Evolutionary conservation across 2,329 filamentous ascomycete species (phyloP), one percentile per base, ranked within the genome.

Genomic region (Colletotrichum chrysophilum): DNA sequence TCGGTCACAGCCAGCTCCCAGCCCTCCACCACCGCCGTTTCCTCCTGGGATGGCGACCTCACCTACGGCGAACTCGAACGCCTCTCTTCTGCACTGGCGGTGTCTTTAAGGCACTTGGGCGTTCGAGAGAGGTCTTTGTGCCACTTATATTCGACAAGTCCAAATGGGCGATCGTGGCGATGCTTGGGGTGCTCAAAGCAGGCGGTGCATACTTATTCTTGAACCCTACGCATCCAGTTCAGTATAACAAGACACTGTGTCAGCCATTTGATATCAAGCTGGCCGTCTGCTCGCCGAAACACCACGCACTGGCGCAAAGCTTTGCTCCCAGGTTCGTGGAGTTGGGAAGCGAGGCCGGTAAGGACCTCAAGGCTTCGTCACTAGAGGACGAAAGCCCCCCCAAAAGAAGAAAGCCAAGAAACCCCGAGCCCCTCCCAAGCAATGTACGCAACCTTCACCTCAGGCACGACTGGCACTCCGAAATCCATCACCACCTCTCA

Each of bases 381-480:
- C 36, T 0, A 38, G 7, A 38, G 36, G 14, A 16, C 36, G 36
- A 38, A 16, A 38, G 0, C 7, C 7, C 4, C 7, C 7, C 2
- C 36, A 1, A 38, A 38, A 38, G 34, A 36, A 36, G 36, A 38
- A 18, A 38, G 36, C 36, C 36, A 38, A 38, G 7, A 38, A 38
- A 1, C 36, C 14, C 36, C 7, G 1, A 38, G 36, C 36, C 36
- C 36, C 4, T 38, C 36, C 36, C 36, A 38, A 18, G 36, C 36
- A 38, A 38, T 24, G n/a, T 83, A 82, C 58, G 86, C 89, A 76
- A 87, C 90, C 76, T 91, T 91, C 79, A 91, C 90, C 6, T 91
- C 89, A 3, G 90, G 90, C n/a, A 90, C 86, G 30, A 91, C 90
- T 0, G 90, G 90, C 6, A 83, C 82, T 16, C 90, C 90, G 0